A percentile compares a stretch with the other conserved stretches of the same genome.
phyloP scores from a whole-genome alignment of 2,329 filamentous ascomycete species.

The Blastomyces parvus region DNA sequence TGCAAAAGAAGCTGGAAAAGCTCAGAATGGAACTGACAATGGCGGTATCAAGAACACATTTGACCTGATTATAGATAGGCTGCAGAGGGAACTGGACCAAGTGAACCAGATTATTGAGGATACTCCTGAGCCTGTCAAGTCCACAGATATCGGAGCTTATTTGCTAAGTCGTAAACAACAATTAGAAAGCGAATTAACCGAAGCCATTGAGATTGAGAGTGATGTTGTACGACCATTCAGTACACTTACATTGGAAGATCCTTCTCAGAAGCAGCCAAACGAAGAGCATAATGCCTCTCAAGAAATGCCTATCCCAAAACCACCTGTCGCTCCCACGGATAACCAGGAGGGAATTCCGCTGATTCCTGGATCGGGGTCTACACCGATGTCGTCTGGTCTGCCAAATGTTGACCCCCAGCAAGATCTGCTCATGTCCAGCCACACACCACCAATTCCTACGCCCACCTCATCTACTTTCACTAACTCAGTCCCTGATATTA shows the following conservation, averaged over 20 bases:
- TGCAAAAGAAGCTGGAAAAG: no score
- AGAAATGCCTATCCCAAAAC: background rate
- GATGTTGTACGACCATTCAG: background rate
- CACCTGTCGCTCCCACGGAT: background rate
- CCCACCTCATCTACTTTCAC: background rate
- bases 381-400: background rate
- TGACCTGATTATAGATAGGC: background rate
- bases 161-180: background rate
- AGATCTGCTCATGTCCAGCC: background rate
- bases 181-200: constrained; percentile 1
- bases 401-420: background rate
- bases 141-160: background rate
- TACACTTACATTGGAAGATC: background rate
- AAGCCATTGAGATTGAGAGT: constrained; percentile 2
- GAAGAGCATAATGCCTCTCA: background rate
- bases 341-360: background rate
- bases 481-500: constrained; percentile 8
- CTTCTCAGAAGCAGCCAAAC: constrained; percentile 6
- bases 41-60: background rate
- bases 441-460: background rate
- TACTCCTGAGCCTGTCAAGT: background rate
- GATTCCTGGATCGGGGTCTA: background rate
- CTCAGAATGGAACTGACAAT: background rate
- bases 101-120: constrained; percentile 4
- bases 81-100: background rate